Conservation (phyloP, 495 filamentous ascomycete species). For the Xylaria castorea region DNA sequence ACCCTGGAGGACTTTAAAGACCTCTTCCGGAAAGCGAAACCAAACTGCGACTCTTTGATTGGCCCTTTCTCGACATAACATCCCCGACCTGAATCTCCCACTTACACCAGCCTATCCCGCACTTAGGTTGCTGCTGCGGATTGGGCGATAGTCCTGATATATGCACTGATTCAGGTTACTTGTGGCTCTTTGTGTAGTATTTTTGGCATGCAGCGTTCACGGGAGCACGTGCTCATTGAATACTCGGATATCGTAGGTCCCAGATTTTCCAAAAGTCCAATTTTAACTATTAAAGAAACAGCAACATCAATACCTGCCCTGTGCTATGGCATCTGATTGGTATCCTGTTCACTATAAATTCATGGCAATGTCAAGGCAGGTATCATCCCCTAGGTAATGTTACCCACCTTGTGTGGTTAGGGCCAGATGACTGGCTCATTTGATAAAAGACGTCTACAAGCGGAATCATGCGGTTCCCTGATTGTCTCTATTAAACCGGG, state of each 20-base stretch:
- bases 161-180: background rate
- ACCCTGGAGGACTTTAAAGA: background rate
- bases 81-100: constrained; percentile 1
- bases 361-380: constrained; percentile 5
- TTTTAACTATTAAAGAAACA: background rate
- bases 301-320: background rate
- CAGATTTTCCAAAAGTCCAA: background rate
- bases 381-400: background rate
- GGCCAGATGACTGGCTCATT: background rate
- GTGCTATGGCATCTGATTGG: background rate
- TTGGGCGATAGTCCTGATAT: background rate
- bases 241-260: background rate
- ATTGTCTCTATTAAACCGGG: background rate
- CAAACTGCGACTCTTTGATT: background rate
- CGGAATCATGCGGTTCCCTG: background rate
- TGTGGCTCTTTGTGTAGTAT: constrained; percentile 3
- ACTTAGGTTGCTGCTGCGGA: background rate
- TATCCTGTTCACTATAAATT: background rate
- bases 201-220: background rate
- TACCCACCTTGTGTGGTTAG: background rate
- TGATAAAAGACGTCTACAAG: background rate
- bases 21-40: constrained; percentile 7
- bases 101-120: too few species aligned
- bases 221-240: constrained; percentile 12
- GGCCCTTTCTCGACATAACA: background rate